Percentiles rank a stretch among this genome's conserved stretches.
Conservation (phyloP, 495 filamentous ascomycete species). For the Aspergillus sparsus region DNA sequence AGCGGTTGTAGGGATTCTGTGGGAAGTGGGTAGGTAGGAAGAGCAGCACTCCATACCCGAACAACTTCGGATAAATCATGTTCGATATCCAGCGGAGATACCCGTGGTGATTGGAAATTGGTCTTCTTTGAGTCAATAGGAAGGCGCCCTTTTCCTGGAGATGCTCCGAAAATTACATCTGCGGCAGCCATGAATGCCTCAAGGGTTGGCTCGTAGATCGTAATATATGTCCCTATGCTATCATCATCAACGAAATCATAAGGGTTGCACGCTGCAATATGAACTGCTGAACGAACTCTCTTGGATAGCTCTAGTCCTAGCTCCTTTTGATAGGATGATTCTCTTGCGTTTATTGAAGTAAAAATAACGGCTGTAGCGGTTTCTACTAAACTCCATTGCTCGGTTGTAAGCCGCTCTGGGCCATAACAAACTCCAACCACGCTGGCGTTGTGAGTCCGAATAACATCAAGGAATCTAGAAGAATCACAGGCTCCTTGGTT, state of each 20-base stretch:
- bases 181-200: conserved; percentile 47
- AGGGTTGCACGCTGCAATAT: conserved; percentile 49
- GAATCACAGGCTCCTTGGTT: conserved; percentile 37
- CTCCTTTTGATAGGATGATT: conserved; percentile 41
- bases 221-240: conserved; percentile 46
- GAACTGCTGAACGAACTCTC: conserved; percentile 33
- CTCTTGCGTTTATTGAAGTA: conserved; percentile 45
- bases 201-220: conserved; percentile 51
- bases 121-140: conserved; percentile 34
- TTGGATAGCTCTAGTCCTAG: conserved; percentile 39
- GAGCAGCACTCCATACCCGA: conserved; percentile 40
- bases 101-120: conserved; percentile 17
- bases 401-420: conserved; percentile 28
- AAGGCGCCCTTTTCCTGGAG: conserved; percentile 35
- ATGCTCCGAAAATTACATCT: conserved; percentile 43
- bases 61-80: conserved; percentile 37
- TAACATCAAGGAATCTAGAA: conserved; percentile 36
- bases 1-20: conserved; percentile 31
- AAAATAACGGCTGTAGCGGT: conserved; percentile 46
- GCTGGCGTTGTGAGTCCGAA: conserved; percentile 27
- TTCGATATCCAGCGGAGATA: conserved; percentile 25
- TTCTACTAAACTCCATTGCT: conserved; percentile 34
- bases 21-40: conserved; percentile 44
- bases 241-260: conserved; percentile 50
- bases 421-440: conserved; percentile 41